Evolutionary conservation across 2,329 filamentous ascomycete genomes (phyloP).

Genomic region (Colletotrichum shisoi): DNA sequence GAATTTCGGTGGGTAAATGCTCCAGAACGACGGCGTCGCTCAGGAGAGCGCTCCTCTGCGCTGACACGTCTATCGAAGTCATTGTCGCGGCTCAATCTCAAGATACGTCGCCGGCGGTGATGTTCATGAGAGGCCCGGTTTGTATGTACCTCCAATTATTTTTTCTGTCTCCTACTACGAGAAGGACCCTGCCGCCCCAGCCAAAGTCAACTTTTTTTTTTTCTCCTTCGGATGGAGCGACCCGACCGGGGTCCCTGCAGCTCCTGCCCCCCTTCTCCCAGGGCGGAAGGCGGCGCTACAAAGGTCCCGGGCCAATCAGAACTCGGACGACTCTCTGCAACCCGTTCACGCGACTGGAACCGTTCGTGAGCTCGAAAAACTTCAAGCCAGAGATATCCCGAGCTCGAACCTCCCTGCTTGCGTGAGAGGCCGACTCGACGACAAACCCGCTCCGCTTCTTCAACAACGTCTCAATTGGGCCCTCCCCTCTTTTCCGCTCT

Average conservation of each 20-base stretch:
- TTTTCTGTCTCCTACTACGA: conserved; percentile 42
- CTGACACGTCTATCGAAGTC: conserved; percentile 64
- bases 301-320: conserved; percentile 52
- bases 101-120: conserved; percentile 38
- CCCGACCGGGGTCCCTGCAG: conserved; percentile 40
- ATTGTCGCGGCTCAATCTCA: conserved; percentile 50
- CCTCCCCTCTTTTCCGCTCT: conserved; percentile 7
- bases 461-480: conserved; percentile 31
- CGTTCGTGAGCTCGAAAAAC: conserved; percentile 53
- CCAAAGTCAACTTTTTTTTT: conserved; percentile 50
- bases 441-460: conserved; percentile 21
- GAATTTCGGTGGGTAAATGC: conserved; percentile 74
- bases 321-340: conserved; percentile 34
- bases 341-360: conserved; percentile 40
- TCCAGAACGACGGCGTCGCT: conserved; percentile 62
- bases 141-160: conserved; percentile 43
- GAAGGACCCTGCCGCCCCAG: conserved; percentile 37
- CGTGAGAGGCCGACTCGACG: conserved; percentile 37
- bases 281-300: conserved; percentile 47
- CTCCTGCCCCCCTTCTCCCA: conserved; percentile 25
- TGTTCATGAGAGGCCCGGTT: conserved; percentile 32
- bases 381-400: conserved; percentile 45
- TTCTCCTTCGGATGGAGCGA: conserved; percentile 26
- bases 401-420: conserved; percentile 37
- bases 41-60: conserved; percentile 64